phyloP scores from a whole-genome alignment of 495 filamentous ascomycete genomes.

The Aspergillus homomorphus region DNA sequence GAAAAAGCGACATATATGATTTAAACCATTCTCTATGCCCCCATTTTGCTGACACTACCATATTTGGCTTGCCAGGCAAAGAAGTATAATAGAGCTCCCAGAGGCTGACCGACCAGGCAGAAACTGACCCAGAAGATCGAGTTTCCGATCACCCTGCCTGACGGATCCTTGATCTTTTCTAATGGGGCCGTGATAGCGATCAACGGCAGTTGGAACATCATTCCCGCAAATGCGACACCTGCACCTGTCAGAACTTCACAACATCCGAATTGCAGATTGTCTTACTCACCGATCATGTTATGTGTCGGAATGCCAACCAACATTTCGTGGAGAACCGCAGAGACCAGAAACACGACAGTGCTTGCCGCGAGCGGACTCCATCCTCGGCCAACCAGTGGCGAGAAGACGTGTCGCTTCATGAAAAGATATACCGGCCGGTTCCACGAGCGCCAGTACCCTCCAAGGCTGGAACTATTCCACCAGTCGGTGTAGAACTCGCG shows the following conservation, averaged over 20 bases:
- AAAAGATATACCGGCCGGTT: conserved; percentile 96
- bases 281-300: conserved; percentile 74
- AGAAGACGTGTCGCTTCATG: conserved; percentile 90
- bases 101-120: conserved; percentile 87
- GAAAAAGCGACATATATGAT: background rate
- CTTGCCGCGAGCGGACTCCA: conserved; percentile 66
- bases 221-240: conserved; percentile 90
- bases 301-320: conserved; percentile 94
- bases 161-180: conserved; percentile 70
- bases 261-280: background rate
- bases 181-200: conserved; percentile 75
- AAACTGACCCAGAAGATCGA: conserved; percentile 94
- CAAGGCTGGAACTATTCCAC: conserved; percentile 90
- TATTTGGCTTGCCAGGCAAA: conserved; percentile 99
- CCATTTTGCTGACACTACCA: conserved; percentile 60
- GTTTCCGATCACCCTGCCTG: conserved; percentile 78
- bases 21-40: background rate
- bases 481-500: conserved; percentile 93
- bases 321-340: conserved; percentile 84
- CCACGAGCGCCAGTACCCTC: conserved; percentile 92
- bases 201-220: conserved; percentile 88
- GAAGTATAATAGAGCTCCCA: conserved; percentile 88
- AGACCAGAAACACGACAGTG: conserved; percentile 77
- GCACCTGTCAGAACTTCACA: conserved; percentile 14
- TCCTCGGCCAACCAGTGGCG: conserved; percentile 77